Evolutionary conservation across 257 asterid genomes (phyloP), one percentile per base, ranked within the genome.

Genomic region (Gynochthodes officinalis): DNA sequence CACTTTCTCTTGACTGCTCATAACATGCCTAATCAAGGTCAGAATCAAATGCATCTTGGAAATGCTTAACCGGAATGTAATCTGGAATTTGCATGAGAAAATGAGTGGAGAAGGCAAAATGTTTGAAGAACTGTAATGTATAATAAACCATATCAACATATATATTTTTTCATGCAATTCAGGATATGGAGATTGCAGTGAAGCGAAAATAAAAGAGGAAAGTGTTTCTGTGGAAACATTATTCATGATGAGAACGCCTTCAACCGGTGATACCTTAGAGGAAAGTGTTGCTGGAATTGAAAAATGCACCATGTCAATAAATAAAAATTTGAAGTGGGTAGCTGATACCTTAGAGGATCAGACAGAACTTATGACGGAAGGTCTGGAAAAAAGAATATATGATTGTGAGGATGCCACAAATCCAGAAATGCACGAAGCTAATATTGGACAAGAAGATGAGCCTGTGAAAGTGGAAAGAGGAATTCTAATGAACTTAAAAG

Each of bases 171-270:
- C 50, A 39, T 21, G 27, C 6, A 5, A 23, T 37, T 44, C 69
- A 64, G 69, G 69, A 40, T 40, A 8, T 39, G 69, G 69, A 40
- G 52, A 37, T 64, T 40, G 52, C 30, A 40, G 52, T 40, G 69
- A n/a, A 64, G 53, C 7, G 33, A 4, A 64, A 5, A 40, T 4
- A 64, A 64, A n/a, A 39, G 69, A 40, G 30, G 69, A 27, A 64
- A n/a, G 21, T 64, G 27, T 23, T 40, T 37, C 49, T 9, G 16
- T 39, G 8, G 52, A 64, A 39, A 52, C 28, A 62, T 40, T 62
- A 18, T 35, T 32, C 44, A 35, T 42, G 52, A 39, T 10, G 1
- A 7, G 40, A 43, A 40, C 33, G 23, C 69, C 69, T 64, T 39
- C 46, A 62, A 62, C 32, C n/a, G 52, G 69, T 39, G 69, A 44